Evolutionary conservation across 768 basidiomycete genomes (phyloP), one percentile per base, ranked within the genome.

Genomic region (Cystofilobasidium bisporidii): DNA sequence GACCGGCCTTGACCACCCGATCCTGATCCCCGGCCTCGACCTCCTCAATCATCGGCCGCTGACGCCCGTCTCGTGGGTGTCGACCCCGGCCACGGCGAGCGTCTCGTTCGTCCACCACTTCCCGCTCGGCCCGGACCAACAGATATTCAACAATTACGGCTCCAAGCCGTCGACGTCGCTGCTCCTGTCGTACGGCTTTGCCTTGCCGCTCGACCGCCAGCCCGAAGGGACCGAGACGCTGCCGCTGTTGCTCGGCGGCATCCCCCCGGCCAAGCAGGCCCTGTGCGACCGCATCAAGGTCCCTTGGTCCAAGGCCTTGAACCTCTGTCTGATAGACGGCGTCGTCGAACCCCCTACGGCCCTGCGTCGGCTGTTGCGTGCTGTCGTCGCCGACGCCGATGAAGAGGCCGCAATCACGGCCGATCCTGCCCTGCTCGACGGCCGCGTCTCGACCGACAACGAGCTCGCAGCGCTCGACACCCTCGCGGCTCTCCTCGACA

Each of bases 71-170:
- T 64, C n/a, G n/a, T 69, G 68, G 68, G 55, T 64, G 55, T 56
- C 70, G 24, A 67, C 71, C 3, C 65, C 70, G 36, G 60, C 69
- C 15, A 53, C 70, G 64, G 30, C 70, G 70, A 65, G 33, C 69
- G 82, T 93, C 64, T 84, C 87, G 1, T 81, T 94, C 61, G 79
- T 88, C 2, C 77, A 82, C 10, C 86, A 86, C 72, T 75, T 72
- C 0, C 59, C 79, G 0, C 78, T 80, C 4, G 69, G 70, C 1
- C 69, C 76, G 0, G 82, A 81, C 20, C 73, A 80, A 30, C 87
- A 91, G 75, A 78, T 93, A 24, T 85, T 86, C 79, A 94, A 92
- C 78, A 94, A 94, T 75, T 96, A 96, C 75, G 93, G 92, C 0
- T 83, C 86, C 0, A 96, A 96, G 75, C 85, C 90, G 0, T 93